Evolutionary conservation across 2,329 filamentous ascomycete species (phyloP).

Genomic region (Triangularia setosa): DNA sequence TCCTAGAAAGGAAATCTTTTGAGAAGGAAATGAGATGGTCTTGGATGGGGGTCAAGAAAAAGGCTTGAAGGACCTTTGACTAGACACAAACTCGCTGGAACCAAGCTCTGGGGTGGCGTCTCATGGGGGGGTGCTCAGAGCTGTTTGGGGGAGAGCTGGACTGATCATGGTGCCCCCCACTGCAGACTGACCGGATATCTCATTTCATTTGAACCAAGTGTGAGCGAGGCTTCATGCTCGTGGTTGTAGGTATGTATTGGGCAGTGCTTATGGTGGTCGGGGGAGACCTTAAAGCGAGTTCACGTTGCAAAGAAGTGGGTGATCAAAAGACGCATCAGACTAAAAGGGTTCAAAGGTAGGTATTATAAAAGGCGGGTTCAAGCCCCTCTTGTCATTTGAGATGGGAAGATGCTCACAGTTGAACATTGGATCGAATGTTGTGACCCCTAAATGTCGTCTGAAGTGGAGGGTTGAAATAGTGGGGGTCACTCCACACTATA

Average conservation of each 20-base stretch:
- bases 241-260: no score
- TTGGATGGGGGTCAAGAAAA: not conserved
- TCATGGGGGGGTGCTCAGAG: not conserved
- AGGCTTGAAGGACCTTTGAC: not conserved
- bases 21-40: not conserved
- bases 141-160: no score
- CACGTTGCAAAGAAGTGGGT: no score
- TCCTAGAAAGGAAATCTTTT: not conserved
- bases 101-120: not conserved
- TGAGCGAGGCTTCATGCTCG: not conserved
- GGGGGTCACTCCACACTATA: not conserved
- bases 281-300: no score
- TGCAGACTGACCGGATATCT: not conserved
- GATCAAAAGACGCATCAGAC: no score
- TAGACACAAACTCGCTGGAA: not conserved
- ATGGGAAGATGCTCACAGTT: not conserved
- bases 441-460: not conserved
- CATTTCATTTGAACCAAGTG: not conserved
- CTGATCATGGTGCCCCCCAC: no score
- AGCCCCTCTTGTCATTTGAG: not conserved
- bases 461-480: not conserved
- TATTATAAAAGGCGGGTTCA: not conserved
- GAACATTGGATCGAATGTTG: not conserved
- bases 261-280: no score
- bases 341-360: no score